phyloP scores from a whole-genome alignment of 2,329 filamentous ascomycete species.

The Paracoccidioides lutzii region DNA sequence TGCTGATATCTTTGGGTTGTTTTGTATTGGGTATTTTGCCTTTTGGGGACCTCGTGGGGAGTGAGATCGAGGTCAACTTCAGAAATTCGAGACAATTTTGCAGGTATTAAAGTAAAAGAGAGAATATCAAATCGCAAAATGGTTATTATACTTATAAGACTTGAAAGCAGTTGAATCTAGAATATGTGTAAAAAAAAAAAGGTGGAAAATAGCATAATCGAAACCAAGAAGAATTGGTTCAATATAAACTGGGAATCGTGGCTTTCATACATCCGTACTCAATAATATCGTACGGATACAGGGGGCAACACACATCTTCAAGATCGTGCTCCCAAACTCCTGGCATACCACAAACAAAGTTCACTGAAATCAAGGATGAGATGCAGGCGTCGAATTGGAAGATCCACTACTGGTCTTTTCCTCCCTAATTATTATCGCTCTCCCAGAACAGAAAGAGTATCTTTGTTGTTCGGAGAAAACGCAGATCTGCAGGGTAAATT shows the following conservation, averaged over 20 bases:
- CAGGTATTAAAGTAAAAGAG: neutral
- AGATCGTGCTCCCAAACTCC: neutral
- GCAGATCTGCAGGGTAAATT: constrained; percentile 3
- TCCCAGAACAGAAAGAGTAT: constrained; percentile 2
- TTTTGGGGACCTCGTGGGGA: neutral
- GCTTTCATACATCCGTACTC: neutral
- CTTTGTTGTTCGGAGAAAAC: constrained; percentile 2
- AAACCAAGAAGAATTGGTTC: neutral
- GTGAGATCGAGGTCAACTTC: neutral
- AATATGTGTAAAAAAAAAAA: neutral
- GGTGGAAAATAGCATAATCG: neutral
- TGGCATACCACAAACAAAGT: neutral
- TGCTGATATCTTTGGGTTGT: constrained; percentile 17
- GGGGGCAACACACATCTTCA: neutral
- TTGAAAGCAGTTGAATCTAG: too few species aligned
- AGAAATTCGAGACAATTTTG: constrained; percentile 2
- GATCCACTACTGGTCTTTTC: constrained; percentile 21
- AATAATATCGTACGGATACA: neutral
- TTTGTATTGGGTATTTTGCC: neutral
- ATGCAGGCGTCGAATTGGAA: constrained; percentile 4
- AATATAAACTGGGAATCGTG: neutral
- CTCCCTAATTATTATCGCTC: constrained; percentile 30
- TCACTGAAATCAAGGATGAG: neutral
- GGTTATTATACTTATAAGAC: neutral
- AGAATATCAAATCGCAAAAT: neutral